Conservation (phyloP, 805 yeast genomes). For the Kuraishia molischiana region DNA sequence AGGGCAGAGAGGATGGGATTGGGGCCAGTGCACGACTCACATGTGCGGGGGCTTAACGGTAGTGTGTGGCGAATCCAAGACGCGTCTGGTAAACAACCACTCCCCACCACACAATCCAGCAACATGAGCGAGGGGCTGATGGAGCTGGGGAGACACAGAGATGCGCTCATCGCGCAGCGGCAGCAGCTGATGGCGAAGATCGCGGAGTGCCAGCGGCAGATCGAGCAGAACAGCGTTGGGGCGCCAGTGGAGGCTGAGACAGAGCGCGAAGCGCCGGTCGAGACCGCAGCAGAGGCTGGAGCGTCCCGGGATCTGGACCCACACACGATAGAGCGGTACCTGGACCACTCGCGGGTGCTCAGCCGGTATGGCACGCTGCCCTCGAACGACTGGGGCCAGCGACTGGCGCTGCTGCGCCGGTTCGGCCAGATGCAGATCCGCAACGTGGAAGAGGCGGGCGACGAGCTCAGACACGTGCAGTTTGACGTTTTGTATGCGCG, state of each 20-base stretch:
- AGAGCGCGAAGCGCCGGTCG: too few species aligned
- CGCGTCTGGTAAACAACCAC: too few species aligned
- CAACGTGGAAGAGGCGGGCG: constrained; percentile 1
- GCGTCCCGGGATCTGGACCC: neutral
- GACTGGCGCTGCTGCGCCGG: constrained; percentile 11
- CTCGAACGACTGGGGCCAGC: constrained; percentile 13
- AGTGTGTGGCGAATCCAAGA: too few species aligned
- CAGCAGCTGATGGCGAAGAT: neutral
- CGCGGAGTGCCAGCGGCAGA: neutral
- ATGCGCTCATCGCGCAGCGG: neutral
- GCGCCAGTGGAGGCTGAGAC: neutral
- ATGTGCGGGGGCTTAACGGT: too few species aligned
- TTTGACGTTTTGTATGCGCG: constrained; percentile 9
- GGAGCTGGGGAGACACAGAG: neutral
- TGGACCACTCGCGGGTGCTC: neutral
- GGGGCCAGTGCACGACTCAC: too few species aligned
- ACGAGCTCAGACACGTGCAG: constrained; percentile 2
- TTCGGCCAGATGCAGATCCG: constrained; percentile 18
- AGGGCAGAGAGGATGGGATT: too few species aligned
- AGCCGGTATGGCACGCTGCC: constrained; percentile 16
- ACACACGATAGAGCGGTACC: neutral
- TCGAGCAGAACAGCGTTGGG: neutral
- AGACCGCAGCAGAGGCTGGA: too few species aligned
- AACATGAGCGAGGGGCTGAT: too few species aligned
- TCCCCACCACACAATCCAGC: too few species aligned